phyloP scores from a whole-genome alignment of 306 rosid genomes.

The Myrica gale region DNA sequence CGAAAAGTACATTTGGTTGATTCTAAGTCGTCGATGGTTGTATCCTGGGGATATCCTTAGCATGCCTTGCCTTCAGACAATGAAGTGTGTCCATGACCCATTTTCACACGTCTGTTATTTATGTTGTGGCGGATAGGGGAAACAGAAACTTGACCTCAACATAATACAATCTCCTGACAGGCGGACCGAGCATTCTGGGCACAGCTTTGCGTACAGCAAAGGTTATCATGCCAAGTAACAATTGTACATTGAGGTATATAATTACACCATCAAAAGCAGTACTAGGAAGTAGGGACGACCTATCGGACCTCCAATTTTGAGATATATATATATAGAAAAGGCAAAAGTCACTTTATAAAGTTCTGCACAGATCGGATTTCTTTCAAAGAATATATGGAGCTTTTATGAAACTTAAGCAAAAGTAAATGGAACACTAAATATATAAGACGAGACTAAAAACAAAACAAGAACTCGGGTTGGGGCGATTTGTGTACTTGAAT shows the following conservation, averaged over 20 bases:
- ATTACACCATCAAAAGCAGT: neutral
- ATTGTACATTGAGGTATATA: neutral
- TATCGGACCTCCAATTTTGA: too few species aligned
- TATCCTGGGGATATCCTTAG: too few species aligned
- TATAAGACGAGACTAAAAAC: neutral
- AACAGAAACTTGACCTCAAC: neutral
- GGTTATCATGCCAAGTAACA: neutral
- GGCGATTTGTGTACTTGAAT: conserved; percentile 24
- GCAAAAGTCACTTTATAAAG: neutral
- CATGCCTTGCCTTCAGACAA: too few species aligned
- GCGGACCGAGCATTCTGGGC: neutral
- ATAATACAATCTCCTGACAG: neutral
- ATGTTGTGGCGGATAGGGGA: neutral
- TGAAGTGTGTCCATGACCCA: too few species aligned
- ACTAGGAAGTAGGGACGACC: neutral
- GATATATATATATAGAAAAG: neutral
- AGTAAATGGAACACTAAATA: neutral
- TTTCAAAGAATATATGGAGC: neutral
- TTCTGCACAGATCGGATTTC: conserved; percentile 8
- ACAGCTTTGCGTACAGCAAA: neutral
- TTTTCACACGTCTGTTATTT: too few species aligned
- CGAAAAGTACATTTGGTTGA: neutral
- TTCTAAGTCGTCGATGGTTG: too few species aligned
- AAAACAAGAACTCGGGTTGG: conserved; percentile 13
- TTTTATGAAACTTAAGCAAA: neutral